Base-by-base conservation (phyloP, 2,329 filamentous ascomycete species). In the Diaporthe velutina region DNA sequence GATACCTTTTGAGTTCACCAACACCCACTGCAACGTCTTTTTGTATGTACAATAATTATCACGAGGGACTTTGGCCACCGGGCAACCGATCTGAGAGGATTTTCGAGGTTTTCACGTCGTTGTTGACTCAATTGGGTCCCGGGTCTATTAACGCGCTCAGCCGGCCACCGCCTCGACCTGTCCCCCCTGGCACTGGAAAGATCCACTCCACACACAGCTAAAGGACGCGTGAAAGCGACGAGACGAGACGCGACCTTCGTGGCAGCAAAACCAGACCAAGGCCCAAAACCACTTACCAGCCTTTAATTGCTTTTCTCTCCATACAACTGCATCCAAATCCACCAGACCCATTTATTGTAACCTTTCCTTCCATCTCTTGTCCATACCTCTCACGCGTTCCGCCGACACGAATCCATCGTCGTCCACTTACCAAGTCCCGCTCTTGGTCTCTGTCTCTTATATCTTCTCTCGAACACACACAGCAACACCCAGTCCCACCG, bases 241-340 rank as follows among this genome's bases (percentile, higher is more conserved):
- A 68, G 64, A 73, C 74, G 72, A 64, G 72, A 73, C 71, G 66
- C 64, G 66, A 71, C 28, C 40, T 40, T 64, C 74, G 50, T 66
- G 60, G 68, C 58, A 67, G 60, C 58, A 76, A 74, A 76, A 73
- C 75, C 73, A 72, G 72, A 73, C 68, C 75, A 50, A 70, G 28
- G 45, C 61, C 60, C 71, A 52, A 68, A 68, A 68, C 64, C 64
- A 68, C 64, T 68, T 68, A 68, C 64, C 68, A 55, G 48, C 70
- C 64, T 70, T 74, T 70, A 74, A 71, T 76, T 76, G 60, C 58
- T 54, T 71, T 54, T 72, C 48, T n/a, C 42, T 45, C 40, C 38
- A 45, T 30, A 35, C 42, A 72, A 40, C 17, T 54, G 33, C n/a
- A 10, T 40, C 22, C 48, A 52, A 68, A 28, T 9, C 64, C 64